Conservation (phyloP, 495 filamentous ascomycete genomes). For the Lepidopterella palustris region DNA sequence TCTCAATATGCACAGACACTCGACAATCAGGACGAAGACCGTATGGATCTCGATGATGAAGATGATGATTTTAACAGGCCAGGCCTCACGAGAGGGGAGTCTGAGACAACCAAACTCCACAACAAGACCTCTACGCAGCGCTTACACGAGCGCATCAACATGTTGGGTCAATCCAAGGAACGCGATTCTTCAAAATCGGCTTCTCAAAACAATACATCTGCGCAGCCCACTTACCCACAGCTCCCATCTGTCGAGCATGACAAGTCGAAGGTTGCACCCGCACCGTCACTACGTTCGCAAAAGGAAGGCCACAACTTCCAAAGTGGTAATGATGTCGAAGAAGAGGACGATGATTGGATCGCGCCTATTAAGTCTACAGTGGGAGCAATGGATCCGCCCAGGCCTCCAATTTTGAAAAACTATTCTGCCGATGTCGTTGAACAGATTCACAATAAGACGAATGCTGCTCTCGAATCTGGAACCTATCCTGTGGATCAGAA, state of each 20-base stretch:
- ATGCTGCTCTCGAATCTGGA: neutral
- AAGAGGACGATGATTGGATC: conserved; percentile 74
- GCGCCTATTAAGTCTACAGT: conserved; percentile 35
- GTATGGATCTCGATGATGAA: conserved; percentile 56
- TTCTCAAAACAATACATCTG: conserved; percentile 19
- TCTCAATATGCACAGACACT: conserved; percentile 42
- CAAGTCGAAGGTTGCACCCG: conserved; percentile 26
- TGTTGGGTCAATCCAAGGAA: conserved; percentile 63
- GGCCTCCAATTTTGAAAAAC: conserved; percentile 46
- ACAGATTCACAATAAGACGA: conserved; percentile 35
- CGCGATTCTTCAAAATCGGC: conserved; percentile 1
- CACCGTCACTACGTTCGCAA: neutral
- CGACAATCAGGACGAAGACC: conserved; percentile 45
- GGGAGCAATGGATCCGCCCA: conserved; percentile 15
- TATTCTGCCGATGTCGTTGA: conserved; percentile 56
- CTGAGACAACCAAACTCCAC: conserved; percentile 52
- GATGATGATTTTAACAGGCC: conserved; percentile 46
- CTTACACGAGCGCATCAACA: conserved; percentile 86
- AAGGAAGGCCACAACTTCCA: conserved; percentile 5
- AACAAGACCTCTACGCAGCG: conserved; percentile 87
- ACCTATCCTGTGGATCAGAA: neutral
- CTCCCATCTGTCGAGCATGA: conserved; percentile 41
- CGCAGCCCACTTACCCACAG: conserved; percentile 51
- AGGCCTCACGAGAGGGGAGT: conserved; percentile 30
- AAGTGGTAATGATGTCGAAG: conserved; percentile 32